Evolutionary conservation across 768 basidiomycete genomes (phyloP), one percentile per base, ranked within the genome.

Genomic region (Mycena vulgaris): DNA sequence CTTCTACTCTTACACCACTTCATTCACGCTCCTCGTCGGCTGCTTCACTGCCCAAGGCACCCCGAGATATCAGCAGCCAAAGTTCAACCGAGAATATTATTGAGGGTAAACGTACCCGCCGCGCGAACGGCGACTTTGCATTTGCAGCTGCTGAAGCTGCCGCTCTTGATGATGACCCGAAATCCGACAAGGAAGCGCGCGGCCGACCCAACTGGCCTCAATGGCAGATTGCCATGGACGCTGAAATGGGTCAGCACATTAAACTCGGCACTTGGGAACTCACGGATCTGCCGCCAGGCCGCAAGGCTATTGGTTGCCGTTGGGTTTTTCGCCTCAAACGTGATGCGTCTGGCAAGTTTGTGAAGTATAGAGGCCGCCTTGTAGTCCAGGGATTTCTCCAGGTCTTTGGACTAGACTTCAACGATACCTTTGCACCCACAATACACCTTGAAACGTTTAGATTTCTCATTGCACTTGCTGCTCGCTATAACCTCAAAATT

Each of bases 371-470:
- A 40, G 64, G 42, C 16, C 64, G 48, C 21, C 64, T 65, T 0
- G 80, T 83, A 0, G 80, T 78, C 0, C 75, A 79, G 45, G 80
- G 82, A 14, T 88, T 80, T 68, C 75, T 78, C 0, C 86, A 89
- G 70, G 76, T 75, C 35, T 81, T 76, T 10, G 84, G 85, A 19
- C 70, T 80, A n/a, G 84, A 84, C 64, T 85, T 75, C 62, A 68
- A 61, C 42, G 52, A 78, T 19, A 80, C 77, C 1, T 81, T 75
- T 56, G 69, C 80, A 14, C 79, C 79, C 0, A 79, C 82, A 33
- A 75, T 80, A 37, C 64, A 75, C 1, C 67, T 82, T 25, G 76
- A 80, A 33, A 78, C 80, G 3, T 64, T 83, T 16, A 70, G 74
- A 0, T 58, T 76, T 0, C 3, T 82, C 0, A 75, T 88, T 5